Percentiles rank a stretch among this genome's conserved stretches.
Conservation (phyloP, 805 yeast species). For the Candida silvicultrix region DNA sequence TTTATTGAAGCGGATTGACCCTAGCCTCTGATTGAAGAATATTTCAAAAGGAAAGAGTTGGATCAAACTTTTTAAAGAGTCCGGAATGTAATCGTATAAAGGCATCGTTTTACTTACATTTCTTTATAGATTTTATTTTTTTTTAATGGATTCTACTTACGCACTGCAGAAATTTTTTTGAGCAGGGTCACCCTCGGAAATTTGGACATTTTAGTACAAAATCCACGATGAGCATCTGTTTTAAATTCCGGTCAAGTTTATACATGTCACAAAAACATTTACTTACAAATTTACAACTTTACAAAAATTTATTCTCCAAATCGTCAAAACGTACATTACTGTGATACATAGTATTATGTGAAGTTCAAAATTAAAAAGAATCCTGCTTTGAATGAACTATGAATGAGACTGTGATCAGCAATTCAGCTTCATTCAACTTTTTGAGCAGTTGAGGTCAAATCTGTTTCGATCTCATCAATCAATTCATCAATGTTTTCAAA, state of each 20-base stretch:
- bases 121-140: background rate
- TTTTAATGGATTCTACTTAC: background rate
- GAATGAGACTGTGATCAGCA: too few relatives aligned
- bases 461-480: constrained; percentile 68
- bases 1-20: background rate
- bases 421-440: background rate
- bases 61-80: background rate
- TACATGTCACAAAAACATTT: background rate
- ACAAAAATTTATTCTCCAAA: too few relatives aligned
- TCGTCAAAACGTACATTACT: background rate
- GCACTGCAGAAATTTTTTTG: constrained; percentile 1
- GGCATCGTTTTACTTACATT: background rate
- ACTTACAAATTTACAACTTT: too few relatives aligned
- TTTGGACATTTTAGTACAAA: background rate
- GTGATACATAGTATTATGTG: too few relatives aligned
- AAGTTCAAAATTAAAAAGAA: too few relatives aligned
- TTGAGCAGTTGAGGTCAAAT: constrained; percentile 14
- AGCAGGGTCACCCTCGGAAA: background rate
- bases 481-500: constrained; percentile 76
- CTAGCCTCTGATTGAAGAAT: background rate
- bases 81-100: background rate
- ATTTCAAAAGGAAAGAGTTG: background rate
- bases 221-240: background rate
- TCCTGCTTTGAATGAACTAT: too few relatives aligned
- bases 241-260: background rate